A percentile compares a stretch with the other conserved stretches of the same genome.
Conservation (phyloP, 2,329 filamentous ascomycete genomes). For the Cordyceps farinosa region DNA sequence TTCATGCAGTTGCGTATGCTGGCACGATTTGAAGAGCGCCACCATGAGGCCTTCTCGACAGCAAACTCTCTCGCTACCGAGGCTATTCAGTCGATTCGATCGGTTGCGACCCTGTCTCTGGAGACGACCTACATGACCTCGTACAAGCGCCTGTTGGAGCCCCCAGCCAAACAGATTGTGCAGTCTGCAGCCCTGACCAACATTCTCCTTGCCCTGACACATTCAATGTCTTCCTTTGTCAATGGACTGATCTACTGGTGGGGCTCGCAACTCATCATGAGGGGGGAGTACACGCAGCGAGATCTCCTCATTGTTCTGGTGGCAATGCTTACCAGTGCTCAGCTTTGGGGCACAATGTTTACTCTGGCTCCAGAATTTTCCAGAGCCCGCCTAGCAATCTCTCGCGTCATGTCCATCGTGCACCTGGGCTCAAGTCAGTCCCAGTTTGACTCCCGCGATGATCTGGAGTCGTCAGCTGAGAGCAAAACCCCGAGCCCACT, state of each 20-base stretch:
- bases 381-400: neutral
- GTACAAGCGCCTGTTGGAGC: slow-evolving; percentile 29
- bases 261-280: slow-evolving; percentile 9
- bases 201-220: neutral
- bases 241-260: slow-evolving; percentile 10
- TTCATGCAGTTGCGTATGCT: slow-evolving; percentile 51
- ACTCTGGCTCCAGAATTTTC: slow-evolving; percentile 11
- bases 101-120: slow-evolving; percentile 31
- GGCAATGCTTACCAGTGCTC: slow-evolving; percentile 7
- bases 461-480: neutral
- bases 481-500: slow-evolving; percentile 23
- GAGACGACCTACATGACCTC: slow-evolving; percentile 32
- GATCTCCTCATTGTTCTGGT: slow-evolving; percentile 7
- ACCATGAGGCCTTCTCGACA: slow-evolving; percentile 46
- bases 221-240: neutral
- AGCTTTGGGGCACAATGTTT: slow-evolving; percentile 11
- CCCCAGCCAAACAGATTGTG: slow-evolving; percentile 23
- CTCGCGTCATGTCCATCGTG: neutral
- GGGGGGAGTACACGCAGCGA: slow-evolving; percentile 1
- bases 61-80: slow-evolving; percentile 48
- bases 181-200: slow-evolving; percentile 2
- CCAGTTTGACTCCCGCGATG: neutral
- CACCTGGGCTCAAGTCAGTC: neutral
- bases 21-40: slow-evolving; percentile 42
- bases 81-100: slow-evolving; percentile 47